A percentile compares a stretch with the other conserved stretches of the same genome.
These are phyloP conservation scores for Globisporangium irregulare DNA, from an alignment of 352 stramenopile genomes.

Conservation along the genomic window DNA sequence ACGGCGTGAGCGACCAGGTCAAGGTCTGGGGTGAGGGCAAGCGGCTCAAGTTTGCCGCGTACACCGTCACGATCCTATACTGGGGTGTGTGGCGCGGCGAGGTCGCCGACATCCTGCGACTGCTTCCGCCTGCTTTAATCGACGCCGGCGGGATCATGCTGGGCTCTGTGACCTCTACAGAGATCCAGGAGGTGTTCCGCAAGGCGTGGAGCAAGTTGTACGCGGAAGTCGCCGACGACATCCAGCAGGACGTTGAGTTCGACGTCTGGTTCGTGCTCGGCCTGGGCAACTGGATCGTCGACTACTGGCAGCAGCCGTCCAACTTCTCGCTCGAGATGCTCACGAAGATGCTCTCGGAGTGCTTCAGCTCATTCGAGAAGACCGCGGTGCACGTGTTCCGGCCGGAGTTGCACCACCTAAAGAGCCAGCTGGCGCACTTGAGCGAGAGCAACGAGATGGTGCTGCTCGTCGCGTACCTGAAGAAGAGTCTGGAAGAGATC, in stretches of 20 bases:
- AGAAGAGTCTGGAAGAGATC: slow-evolving; percentile 49
- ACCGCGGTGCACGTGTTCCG: slow-evolving; percentile 46
- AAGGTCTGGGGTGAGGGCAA: slow-evolving; percentile 66
- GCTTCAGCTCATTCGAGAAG: slow-evolving; percentile 51
- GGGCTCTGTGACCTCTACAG: slow-evolving; percentile 30
- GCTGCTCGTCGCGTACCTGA: slow-evolving; percentile 63
- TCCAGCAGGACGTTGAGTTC: slow-evolving; percentile 62
- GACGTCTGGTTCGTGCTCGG: slow-evolving; percentile 72
- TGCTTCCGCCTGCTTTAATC: slow-evolving; percentile 59
- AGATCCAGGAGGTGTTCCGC: slow-evolving; percentile 10
- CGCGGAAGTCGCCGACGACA: slow-evolving; percentile 25
- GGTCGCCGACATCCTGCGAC: slow-evolving; percentile 38
- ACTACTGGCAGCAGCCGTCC: slow-evolving; percentile 82
- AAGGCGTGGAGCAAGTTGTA: slow-evolving; percentile 11
- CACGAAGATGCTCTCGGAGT: slow-evolving; percentile 52
- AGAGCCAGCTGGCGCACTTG: slow-evolving; percentile 42
- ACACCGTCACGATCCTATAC: slow-evolving; percentile 51
- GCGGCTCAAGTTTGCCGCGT: slow-evolving; percentile 62
- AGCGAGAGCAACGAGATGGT: slow-evolving; percentile 43
- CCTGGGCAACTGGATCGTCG: slow-evolving; percentile 62
- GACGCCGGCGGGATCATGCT: slow-evolving; percentile 40
- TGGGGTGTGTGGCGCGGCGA: slow-evolving; percentile 58
- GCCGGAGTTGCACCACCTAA: slow-evolving; percentile 49
- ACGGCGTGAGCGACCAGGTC: slow-evolving; percentile 23
- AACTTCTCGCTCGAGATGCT: slow-evolving; percentile 77